These are phyloP conservation scores for Euryodendron excelsum DNA, from an alignment of 148 eudicot genomes.

Conservation along the genomic window DNA sequence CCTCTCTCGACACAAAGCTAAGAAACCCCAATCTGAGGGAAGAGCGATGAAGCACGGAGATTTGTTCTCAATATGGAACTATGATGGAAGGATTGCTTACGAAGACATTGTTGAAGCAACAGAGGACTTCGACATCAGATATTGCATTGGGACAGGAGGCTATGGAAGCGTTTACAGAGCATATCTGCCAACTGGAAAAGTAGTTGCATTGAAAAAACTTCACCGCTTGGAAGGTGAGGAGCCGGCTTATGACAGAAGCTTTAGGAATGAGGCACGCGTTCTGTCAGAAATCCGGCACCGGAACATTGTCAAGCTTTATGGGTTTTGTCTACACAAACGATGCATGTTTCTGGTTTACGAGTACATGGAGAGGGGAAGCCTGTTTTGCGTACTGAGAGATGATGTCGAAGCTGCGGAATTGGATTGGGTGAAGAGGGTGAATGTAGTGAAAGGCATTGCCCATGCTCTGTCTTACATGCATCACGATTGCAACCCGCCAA, in stretches of 20 bases:
- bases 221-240: conserved; percentile 12
- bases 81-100: conserved; percentile 25
- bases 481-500: conserved; percentile 12
- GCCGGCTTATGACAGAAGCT: neutral
- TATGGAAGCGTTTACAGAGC: conserved; percentile 25
- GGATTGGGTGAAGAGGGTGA: conserved; percentile 8
- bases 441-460: neutral
- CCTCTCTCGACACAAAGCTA: neutral
- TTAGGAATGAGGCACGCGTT: conserved; percentile 23
- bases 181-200: conserved; percentile 11
- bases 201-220: conserved; percentile 24
- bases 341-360: conserved; percentile 23
- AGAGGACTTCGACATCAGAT: conserved; percentile 18
- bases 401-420: conserved; percentile 11
- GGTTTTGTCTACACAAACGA: conserved; percentile 19
- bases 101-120: conserved; percentile 25
- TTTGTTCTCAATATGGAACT: conserved; percentile 20
- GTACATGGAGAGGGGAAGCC: conserved; percentile 21
- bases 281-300: conserved; percentile 13
- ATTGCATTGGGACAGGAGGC: conserved; percentile 31
- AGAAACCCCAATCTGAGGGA: neutral
- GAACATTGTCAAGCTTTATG: conserved; percentile 26
- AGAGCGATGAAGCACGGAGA: conserved; percentile 5
- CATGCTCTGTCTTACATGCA: conserved; percentile 15
- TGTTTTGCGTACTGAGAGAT: neutral